Base-by-base conservation (phyloP, 2,329 filamentous ascomycete species). In the Aureobasidium uvarum region DNA sequence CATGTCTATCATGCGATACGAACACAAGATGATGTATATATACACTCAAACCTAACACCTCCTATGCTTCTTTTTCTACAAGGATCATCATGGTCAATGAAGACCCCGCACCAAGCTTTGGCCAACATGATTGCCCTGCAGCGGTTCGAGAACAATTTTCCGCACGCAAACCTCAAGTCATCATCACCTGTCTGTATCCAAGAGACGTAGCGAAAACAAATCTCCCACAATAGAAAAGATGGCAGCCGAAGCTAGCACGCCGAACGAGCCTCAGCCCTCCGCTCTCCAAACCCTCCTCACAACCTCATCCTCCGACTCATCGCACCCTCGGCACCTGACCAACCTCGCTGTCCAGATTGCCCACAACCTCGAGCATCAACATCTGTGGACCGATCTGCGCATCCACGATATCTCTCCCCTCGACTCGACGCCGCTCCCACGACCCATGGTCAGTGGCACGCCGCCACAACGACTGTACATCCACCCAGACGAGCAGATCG, bases 401-500 rank as follows among this genome's bases (percentile, higher is more conserved):
- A 72, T 86, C 23, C 82, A 88, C 75, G 18, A 48, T 13, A 13
- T 7, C 51, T 51, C 50, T n/a, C 72, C 75, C 46, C 25, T 63
- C 5, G 48, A 52, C 28, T 36, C 48, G 7, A 16, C 60, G 1
- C 58, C 41, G 5, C 80, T 86, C 11, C 78, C 83, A 1, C 84
- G 90, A 23, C 86, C 87, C 6, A 75, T 94, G 62, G 81, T 95
- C 65, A 88, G 86, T 25, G 91, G 91, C 31, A 78, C 93, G 3
- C 90, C 91, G 1, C 89, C 90, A 0, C 83, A 84, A 51, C 84
- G 88, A 52, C 81, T 92, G 48, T 94, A 95, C 76, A 81, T 90
- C 60, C 90, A 95, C 72, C 90, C 91, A 1, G 91, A 95, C 74
- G 90, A 93, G 77, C 91, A 94, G 77, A 86, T 91, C 69, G 86